These are phyloP conservation scores for Leptographium lundbergii DNA, from an alignment of 2,329 filamentous ascomycete genomes.

Conservation along the genomic window DNA sequence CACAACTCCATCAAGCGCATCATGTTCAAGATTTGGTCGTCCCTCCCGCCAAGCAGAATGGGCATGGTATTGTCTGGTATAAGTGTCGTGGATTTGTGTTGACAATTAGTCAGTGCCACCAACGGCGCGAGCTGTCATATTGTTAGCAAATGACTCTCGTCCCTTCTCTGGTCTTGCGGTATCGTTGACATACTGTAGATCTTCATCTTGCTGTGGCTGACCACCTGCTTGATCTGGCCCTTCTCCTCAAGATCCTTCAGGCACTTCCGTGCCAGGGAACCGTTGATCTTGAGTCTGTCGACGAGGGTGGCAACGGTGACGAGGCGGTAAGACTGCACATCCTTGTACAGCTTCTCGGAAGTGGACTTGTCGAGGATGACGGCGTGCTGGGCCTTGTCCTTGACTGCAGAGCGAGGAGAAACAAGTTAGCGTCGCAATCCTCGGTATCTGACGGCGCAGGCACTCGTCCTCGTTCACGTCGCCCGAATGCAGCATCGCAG, in stretches of 20 bases:
- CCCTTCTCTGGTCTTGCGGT: background rate
- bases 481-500: background rate
- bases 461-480: background rate
- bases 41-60: background rate
- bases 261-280: conserved; percentile 83
- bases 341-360: conserved; percentile 98
- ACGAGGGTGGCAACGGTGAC: conserved; percentile 97
- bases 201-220: conserved; percentile 92
- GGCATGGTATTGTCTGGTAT: conserved; percentile 8
- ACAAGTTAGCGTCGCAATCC: background rate
- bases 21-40: conserved; percentile 1
- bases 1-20: conserved; percentile 9
- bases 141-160: conserved; percentile 12
- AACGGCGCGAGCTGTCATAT: conserved; percentile 45
- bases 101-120: conserved; percentile 32
- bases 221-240: conserved; percentile 96
- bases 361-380: conserved; percentile 98
- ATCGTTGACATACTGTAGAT: conserved; percentile 66
- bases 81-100: conserved; percentile 4
- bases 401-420: conserved; percentile 42
- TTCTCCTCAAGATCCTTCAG: conserved; percentile 92
- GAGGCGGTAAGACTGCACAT: conserved; percentile 99
- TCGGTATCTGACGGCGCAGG: background rate
- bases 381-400: conserved; percentile 99
- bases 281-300: conserved; percentile 99